Percentiles rank a stretch among this genome's conserved stretches.
Evolutionary conservation across 768 basidiomycete genomes (phyloP).

Genomic region (Phylloporus arenicola): DNA sequence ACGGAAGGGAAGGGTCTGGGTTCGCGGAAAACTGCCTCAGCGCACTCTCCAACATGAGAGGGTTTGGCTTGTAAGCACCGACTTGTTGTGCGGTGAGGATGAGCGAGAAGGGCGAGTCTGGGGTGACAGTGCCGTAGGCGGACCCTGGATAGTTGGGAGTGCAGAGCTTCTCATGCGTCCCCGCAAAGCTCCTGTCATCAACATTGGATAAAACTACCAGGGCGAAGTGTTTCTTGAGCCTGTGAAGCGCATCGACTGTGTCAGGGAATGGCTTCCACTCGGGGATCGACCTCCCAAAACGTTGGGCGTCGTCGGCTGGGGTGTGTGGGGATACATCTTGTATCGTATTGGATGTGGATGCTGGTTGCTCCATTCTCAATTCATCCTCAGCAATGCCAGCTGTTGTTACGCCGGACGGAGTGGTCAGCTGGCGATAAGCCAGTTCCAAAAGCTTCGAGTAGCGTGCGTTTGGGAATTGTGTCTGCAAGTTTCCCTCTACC

Average conservation of each 20-base stretch:
- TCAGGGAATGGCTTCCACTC: constrained; percentile 67
- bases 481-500: constrained; percentile 55
- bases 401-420: constrained; percentile 35
- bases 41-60: constrained; percentile 34
- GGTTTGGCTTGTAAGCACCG: constrained; percentile 67
- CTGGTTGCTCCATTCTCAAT: constrained; percentile 17
- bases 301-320: constrained; percentile 30
- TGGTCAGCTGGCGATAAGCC: constrained; percentile 26
- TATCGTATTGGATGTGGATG: constrained; percentile 2
- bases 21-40: constrained; percentile 22
- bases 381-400: constrained; percentile 22
- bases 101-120: constrained; percentile 55
- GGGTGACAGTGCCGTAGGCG: constrained; percentile 38
- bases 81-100: constrained; percentile 69
- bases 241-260: constrained; percentile 52
- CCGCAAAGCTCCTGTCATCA: constrained; percentile 56
- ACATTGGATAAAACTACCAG: constrained; percentile 75
- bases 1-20: constrained; percentile 18
- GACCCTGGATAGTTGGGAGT: constrained; percentile 9
- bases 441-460: constrained; percentile 59
- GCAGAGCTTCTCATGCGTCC: constrained; percentile 50
- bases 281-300: constrained; percentile 56
- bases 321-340: neutral
- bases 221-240: constrained; percentile 57
- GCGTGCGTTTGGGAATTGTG: constrained; percentile 49